Evolutionary conservation across 2,329 filamentous ascomycete species (phyloP), one percentile per base, ranked within the genome.

Genomic region (Dothidotthia symphoricarpi): DNA sequence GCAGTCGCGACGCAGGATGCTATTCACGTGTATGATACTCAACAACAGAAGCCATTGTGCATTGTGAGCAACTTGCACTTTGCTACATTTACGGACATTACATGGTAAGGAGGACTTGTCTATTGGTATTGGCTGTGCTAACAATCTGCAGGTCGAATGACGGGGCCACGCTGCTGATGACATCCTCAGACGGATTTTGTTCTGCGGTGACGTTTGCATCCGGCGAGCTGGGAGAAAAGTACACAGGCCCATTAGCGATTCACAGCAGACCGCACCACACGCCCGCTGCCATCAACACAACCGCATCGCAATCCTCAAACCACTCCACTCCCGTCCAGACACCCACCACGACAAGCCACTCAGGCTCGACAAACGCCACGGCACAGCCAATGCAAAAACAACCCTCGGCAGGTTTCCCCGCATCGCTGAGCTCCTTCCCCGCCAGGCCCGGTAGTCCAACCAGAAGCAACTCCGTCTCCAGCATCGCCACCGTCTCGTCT

Each of bases 101-200:
- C 88, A 24, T 98, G 93, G 93, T 95, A 80, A 67, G 83, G 69
- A 14, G 3, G 29, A 8, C 3, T 8, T 9, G 11, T 22, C 3
- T n/a, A 15, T 28, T 13, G 1, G 10, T 6, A 22, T 25, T 5
- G 2, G 16, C 22, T 11, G 24, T 28, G 35, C 31, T 50, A 45
- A 62, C 17, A 31, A 22, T 31, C 47, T 68, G 19, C 46, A 86
- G 84, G 84, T 86, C 86, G 1, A 82, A 76, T 47, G 86, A 90
- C 65, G 86, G 86, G 10, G 74, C 81, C 28, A 89, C 85, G 1
- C 73, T 98, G 15, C 75, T 98, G 33, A 94, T 98, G 71, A 93
- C 89, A n/a, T 98, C 93, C 0, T 96, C 93, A 0, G 93, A 98
- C 66, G 93, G 93, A 0, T 98, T 97, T 71, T 98, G 93, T 66